A percentile compares a stretch with the other conserved stretches of the same genome.
These are phyloP conservation scores for Debaryomyces nepalensis DNA, from an alignment of 1,139 yeast species.

Conservation along the genomic window DNA sequence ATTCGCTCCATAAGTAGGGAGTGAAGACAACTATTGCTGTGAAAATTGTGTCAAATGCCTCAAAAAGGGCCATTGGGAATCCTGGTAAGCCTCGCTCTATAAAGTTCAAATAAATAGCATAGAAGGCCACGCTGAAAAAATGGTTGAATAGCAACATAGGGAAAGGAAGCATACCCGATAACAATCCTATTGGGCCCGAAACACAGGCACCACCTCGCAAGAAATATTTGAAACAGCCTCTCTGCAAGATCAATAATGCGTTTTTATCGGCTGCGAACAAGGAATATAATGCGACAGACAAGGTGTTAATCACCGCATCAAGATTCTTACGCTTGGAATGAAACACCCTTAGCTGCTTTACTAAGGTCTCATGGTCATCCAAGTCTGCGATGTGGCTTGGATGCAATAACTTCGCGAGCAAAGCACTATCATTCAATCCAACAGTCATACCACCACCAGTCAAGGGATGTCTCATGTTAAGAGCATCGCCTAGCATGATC, in stretches of 20 bases:
- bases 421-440: constrained; percentile 84
- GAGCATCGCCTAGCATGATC: constrained; percentile 86
- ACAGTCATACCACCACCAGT: constrained; percentile 99
- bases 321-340: constrained; percentile 77
- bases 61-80: constrained; percentile 74
- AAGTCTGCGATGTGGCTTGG: constrained; percentile 63
- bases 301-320: constrained; percentile 84
- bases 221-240: constrained; percentile 89
- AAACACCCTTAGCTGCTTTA: constrained; percentile 62
- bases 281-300: constrained; percentile 87
- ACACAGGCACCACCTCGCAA: constrained; percentile 82
- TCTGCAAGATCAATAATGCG: constrained; percentile 70
- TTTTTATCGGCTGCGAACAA: constrained; percentile 84
- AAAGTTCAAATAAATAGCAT: constrained; percentile 74
- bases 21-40: constrained; percentile 82
- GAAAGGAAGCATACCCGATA: constrained; percentile 79
- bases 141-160: constrained; percentile 80
- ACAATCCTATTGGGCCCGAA: constrained; percentile 77
- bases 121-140: constrained; percentile 89
- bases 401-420: constrained; percentile 63
- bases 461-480: constrained; percentile 97
- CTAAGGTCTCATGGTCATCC: constrained; percentile 57
- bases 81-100: constrained; percentile 63
- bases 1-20: constrained; percentile 67
- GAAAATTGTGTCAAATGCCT: constrained; percentile 67